Base-by-base conservation (phyloP, 2,329 filamentous ascomycete genomes). In the Coniochaeta sp. region DNA sequence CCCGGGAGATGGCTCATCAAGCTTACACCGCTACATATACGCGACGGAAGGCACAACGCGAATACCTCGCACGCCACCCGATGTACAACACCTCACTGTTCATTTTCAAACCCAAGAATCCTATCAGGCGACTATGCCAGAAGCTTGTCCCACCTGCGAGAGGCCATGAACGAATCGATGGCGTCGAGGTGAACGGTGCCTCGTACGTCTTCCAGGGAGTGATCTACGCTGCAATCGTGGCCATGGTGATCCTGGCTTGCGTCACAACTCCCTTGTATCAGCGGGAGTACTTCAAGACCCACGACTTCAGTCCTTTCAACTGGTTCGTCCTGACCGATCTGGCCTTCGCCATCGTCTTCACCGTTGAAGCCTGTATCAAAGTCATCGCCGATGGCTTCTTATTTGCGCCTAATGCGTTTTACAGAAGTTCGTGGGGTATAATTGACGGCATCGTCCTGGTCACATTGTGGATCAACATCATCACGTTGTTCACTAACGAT, bases 321-420 rank as follows among this genome's bases (percentile, higher is more conserved):
- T 99, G 96, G 95, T 98, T 97, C 70, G 89, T 96, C 6, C 98
- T 91, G 84, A 90, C 90, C 14, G 95, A 99, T 72, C 81, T 96
- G 73, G 88, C 90, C 7, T 99, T 99, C 71, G 92, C 93, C 1
- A 74, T 89, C 1, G 75, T 99, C 16, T 99, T 99, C 75, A 89
- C 89, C 0, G 70, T 90, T 7, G 95, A 99, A 73, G 91, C 93
- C 0, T 69, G 87, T 6, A 93, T 99, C 76, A 99, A 99, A 73
- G 87, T 96, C 59, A 86, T 99, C 67, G 95, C 95, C 0, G 95
- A 99, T 75, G 95, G 95, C 8, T 89, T 96, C 67, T 89, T 97
- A 72, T 98, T 91, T 85, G 97, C 95, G 0, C 95, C 95, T 0
- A 97, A 99, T 74, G 96, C 96, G 2, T 99, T 96, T 71, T 91